These are phyloP conservation scores for Immersiporthe knoxdaviesiana DNA, from an alignment of 2,329 filamentous ascomycete species.

Conservation along the genomic window DNA sequence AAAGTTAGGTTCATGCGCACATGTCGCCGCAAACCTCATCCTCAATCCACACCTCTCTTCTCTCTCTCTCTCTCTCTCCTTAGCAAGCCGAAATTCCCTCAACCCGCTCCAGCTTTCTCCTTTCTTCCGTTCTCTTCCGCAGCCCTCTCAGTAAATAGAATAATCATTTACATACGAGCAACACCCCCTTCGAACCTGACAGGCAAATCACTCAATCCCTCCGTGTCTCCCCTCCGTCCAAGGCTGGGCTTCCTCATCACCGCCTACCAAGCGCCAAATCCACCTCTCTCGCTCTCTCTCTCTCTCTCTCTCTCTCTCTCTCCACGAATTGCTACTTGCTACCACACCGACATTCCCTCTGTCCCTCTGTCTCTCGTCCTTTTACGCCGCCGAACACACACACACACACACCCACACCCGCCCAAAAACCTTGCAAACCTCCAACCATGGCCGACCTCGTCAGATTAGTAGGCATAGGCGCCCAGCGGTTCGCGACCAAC, in stretches of 20 bases:
- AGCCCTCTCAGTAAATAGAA: too few species aligned
- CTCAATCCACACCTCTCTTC: background rate
- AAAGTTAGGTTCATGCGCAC: background rate
- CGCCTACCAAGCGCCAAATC: background rate
- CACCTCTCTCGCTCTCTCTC: too few species aligned
- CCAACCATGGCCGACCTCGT: constrained; percentile 35
- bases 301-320: too few species aligned
- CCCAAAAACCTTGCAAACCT: constrained; percentile 1
- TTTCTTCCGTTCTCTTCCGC: background rate
- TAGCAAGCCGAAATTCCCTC: constrained; percentile 15
- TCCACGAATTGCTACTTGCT: background rate
- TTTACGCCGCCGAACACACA: background rate
- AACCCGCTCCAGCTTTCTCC: background rate
- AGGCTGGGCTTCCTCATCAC: background rate
- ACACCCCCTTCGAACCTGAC: background rate
- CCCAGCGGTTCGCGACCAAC: constrained; percentile 51
- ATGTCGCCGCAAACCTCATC: background rate
- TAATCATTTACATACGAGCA: background rate
- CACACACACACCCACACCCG: background rate
- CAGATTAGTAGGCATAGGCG: constrained; percentile 33
- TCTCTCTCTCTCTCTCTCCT: background rate
- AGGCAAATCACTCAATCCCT: background rate
- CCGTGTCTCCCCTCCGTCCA: background rate
- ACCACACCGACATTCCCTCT: background rate
- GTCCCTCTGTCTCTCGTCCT: too few species aligned